Evolutionary conservation across 306 rosid species (phyloP), one percentile per base, ranked within the genome.

Genomic region (Inga leiocalycina): DNA sequence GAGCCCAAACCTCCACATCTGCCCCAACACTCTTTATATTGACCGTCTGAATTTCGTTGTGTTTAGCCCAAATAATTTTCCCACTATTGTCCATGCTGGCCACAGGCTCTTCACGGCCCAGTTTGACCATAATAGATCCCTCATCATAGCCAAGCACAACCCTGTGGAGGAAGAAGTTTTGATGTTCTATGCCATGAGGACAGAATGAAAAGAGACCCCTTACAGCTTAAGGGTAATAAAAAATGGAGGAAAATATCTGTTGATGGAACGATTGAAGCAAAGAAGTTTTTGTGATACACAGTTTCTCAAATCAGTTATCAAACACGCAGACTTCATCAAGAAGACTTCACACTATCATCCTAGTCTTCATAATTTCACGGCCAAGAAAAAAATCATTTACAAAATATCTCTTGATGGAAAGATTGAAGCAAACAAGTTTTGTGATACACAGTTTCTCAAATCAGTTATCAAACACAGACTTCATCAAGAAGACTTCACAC

Each of bases 71-170:
- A 44, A 96, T 92, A 46, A 96, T 94, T 89, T 96, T 96, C 83
- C 99, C 99, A 51, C 97, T 86, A 84, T 90, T 92, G 92, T 96
- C 99, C 98, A 96, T 92, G 90, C 99, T 96, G 78, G 97, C 99
- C 59, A 96, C 94, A 70, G 99, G 99, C 75, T 82, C 99, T 89
- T 96, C 99, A 76, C 99, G 94, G 71, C 99, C 99, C 89, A 96
- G 97, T 90, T 96, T 96, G 75, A 96, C 97, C 99, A 96, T 96
- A 54, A 96, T 94, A 30, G 97, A 88, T 86, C 99, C 99, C 86
- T 96, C 98, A 77, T 96, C 99, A 79, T 93, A 96, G 78, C 99
- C 99, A 89, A 96, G 91, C 86, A 92, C 99, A 79, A 96, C 97
- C 89, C 98, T 96, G 81, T 34, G 70, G 45, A 74, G 56, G 73